phyloP scores from a whole-genome alignment of 75 land plant genomes.

The Picea glauca region DNA sequence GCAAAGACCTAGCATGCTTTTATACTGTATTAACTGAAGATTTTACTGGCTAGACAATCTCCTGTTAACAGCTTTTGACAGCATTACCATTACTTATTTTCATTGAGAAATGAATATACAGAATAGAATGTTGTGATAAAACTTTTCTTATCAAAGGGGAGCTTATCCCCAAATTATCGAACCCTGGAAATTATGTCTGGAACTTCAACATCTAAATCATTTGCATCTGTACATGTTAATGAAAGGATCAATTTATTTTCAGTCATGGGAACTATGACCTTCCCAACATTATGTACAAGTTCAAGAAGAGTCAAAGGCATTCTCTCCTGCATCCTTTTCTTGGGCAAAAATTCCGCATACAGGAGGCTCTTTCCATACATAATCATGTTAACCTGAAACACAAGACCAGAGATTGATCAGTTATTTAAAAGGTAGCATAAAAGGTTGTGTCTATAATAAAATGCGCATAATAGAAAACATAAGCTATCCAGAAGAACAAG shows the following conservation, averaged over 20 bases:
- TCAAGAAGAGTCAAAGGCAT: slow-evolving; percentile 40
- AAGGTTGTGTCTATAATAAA: not conserved
- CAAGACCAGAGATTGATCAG: not conserved
- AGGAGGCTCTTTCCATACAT: slow-evolving; percentile 54
- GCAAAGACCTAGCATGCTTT: not conserved
- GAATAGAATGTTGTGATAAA: not conserved
- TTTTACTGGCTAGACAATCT: not conserved
- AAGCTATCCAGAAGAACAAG: not conserved
- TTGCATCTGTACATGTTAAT: slow-evolving; percentile 41
- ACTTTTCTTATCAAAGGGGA: not conserved
- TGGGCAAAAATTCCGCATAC: slow-evolving; percentile 48
- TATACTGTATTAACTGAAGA: not conserved
- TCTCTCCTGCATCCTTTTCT: slow-evolving; percentile 47
- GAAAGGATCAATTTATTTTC: slow-evolving; percentile 38
- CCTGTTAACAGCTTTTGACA: not conserved
- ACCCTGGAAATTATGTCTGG: slow-evolving; percentile 42
- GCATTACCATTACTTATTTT: not conserved
- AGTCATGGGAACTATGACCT: slow-evolving; percentile 32
- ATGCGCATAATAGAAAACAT: not conserved
- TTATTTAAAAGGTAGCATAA: not conserved
- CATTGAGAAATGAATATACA: not conserved
- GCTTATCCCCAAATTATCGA: slow-evolving; percentile 19
- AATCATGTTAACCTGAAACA: slow-evolving; percentile 46
- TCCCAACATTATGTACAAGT: slow-evolving; percentile 42
- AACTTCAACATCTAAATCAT: slow-evolving; percentile 49